phyloP scores from a whole-genome alignment of 305 asterid species.

The Solanum hybrid region DNA sequence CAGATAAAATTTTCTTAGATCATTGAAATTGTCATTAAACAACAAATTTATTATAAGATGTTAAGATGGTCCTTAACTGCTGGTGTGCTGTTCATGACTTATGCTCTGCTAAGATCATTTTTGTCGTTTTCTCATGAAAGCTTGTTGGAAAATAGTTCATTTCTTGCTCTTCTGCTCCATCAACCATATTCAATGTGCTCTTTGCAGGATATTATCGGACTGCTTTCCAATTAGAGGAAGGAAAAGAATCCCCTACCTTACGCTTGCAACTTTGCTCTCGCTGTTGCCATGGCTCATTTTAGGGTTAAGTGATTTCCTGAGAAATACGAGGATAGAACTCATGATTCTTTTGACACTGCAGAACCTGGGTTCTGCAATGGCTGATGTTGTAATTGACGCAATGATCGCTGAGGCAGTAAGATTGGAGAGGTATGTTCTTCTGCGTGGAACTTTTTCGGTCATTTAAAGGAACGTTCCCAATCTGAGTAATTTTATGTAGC shows the following conservation, averaged over 20 bases:
- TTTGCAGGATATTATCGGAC: conserved; percentile 76
- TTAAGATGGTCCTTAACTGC: neutral
- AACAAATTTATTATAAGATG: neutral
- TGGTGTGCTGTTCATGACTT: neutral
- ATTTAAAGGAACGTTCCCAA: neutral
- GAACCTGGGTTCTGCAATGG: conserved; percentile 96
- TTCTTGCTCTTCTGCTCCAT: neutral
- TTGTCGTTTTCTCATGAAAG: neutral
- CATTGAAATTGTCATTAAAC: neutral
- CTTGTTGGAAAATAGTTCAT: neutral
- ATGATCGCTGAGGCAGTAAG: conserved; percentile 99
- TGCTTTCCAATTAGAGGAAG: conserved; percentile 84
- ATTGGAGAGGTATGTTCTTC: conserved; percentile 54
- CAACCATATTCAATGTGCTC: neutral
- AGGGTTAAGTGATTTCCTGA: conserved; percentile 41
- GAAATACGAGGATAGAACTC: conserved; percentile 51
- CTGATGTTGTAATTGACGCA: conserved; percentile 95
- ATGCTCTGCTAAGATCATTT: neutral
- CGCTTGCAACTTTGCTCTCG: conserved; percentile 60
- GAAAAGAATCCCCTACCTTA: conserved; percentile 76
- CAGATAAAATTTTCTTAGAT: neutral
- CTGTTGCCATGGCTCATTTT: conserved; percentile 76
- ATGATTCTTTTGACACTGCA: conserved; percentile 79
- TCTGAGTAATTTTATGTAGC: neutral
- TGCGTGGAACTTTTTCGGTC: neutral